phyloP scores from a whole-genome alignment of 2,329 filamentous ascomycete species.

The Diaporthe helianthi region DNA sequence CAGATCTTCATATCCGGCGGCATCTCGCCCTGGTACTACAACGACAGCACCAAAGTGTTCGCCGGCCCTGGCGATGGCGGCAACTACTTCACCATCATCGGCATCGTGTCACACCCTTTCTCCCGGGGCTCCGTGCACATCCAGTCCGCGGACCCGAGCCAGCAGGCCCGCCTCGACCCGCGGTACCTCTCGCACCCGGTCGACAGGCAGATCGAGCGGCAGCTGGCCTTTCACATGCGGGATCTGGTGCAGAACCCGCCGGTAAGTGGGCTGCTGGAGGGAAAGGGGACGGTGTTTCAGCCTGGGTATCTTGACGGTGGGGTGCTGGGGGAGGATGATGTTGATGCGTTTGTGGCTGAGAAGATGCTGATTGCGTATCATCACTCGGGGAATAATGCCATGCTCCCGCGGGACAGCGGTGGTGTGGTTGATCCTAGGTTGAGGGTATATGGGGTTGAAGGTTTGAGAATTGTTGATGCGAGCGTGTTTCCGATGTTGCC shows the following conservation, averaged over 20 bases:
- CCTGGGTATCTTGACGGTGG: not conserved
- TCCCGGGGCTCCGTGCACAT: constrained; percentile 48
- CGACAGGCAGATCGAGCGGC: constrained; percentile 39
- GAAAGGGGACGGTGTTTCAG: not conserved
- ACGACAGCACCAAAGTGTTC: not conserved
- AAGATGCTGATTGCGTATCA: constrained; percentile 42
- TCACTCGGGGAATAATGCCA: constrained; percentile 48
- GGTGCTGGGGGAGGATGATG: not conserved
- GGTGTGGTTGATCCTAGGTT: constrained; percentile 50
- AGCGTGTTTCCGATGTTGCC: constrained; percentile 39
- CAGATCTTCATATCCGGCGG: not conserved
- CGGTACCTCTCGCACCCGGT: constrained; percentile 43
- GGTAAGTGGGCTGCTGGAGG: constrained; percentile 39
- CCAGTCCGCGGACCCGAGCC: constrained; percentile 43
- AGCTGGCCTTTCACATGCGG: constrained; percentile 42
- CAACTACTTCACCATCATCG: constrained; percentile 42
- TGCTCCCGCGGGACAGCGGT: constrained; percentile 48
- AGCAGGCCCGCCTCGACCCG: constrained; percentile 45
- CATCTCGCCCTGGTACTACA: not conserved
- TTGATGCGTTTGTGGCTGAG: constrained; percentile 16
- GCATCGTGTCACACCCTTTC: constrained; percentile 44
- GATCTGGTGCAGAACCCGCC: constrained; percentile 43
- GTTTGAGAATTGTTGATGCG: constrained; percentile 50
- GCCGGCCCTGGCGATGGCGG: constrained; percentile 42
- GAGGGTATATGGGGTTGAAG: constrained; percentile 48